phyloP scores from a whole-genome alignment of 1,284 basidiomycete genomes.

The Singerocomus inundabilis region DNA sequence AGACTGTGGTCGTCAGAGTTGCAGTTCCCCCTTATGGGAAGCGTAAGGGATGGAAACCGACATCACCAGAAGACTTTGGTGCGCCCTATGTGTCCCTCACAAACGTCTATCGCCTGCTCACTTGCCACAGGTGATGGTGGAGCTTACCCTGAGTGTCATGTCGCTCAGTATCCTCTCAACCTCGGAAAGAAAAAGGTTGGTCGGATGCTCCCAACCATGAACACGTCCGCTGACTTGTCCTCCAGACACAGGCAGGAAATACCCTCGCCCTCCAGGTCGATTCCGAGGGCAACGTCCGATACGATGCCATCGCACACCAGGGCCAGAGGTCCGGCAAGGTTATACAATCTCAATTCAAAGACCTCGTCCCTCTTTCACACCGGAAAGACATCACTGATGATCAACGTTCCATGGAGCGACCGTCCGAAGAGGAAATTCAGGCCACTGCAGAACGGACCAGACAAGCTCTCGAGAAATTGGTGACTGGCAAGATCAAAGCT shows the following conservation, averaged over 20 bases:
- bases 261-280: conserved; percentile 97
- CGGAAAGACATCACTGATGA: conserved; percentile 84
- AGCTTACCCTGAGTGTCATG: conserved; percentile 95
- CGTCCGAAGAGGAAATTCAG: conserved; percentile 88
- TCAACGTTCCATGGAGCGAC: conserved; percentile 80
- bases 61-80: conserved; percentile 82
- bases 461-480: conserved; percentile 89
- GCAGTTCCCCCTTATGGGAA: conserved; percentile 81
- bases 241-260: conserved; percentile 84
- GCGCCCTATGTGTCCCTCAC: conserved; percentile 23
- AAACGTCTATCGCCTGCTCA: background rate
- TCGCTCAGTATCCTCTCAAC: conserved; percentile 95
- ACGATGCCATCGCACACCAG: conserved; percentile 96
- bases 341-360: conserved; percentile 95
- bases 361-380: conserved; percentile 90
- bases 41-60: conserved; percentile 85
- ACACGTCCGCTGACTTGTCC: conserved; percentile 2
- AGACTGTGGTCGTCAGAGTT: conserved; percentile 52
- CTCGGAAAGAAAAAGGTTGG: conserved; percentile 89
- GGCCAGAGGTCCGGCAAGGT: conserved; percentile 84
- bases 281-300: conserved; percentile 92
- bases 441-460: conserved; percentile 88
- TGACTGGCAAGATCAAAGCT: conserved; percentile 95
- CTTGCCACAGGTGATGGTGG: conserved; percentile 76
- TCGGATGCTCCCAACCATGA: background rate